phyloP scores from a whole-genome alignment of 495 filamentous ascomycete genomes.

The Penicillium angulare region DNA sequence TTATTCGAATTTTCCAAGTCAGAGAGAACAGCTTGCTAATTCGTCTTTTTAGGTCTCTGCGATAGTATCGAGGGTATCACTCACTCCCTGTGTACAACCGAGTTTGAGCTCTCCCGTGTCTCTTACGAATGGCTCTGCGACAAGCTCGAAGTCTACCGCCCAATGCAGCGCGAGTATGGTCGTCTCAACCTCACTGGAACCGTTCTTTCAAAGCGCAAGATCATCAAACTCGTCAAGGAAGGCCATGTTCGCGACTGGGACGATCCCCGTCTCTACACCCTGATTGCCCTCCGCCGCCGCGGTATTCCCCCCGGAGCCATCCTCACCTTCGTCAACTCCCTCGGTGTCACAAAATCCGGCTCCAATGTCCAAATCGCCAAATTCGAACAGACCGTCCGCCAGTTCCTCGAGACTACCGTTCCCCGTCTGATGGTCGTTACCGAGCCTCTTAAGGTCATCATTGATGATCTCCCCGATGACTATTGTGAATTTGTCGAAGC shows the following conservation, averaged over 20 bases:
- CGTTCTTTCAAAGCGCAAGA: constrained; percentile 79
- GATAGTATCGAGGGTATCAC: constrained; percentile 87
- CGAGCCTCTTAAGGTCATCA: constrained; percentile 67
- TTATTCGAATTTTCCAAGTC: not conserved
- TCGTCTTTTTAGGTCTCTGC: constrained; percentile 48
- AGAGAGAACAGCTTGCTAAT: not conserved
- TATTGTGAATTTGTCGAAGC: constrained; percentile 60
- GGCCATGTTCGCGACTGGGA: constrained; percentile 80
- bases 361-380: constrained; percentile 69
- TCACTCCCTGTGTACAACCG: constrained; percentile 85
- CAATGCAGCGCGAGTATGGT: constrained; percentile 81
- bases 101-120: constrained; percentile 71
- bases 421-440: constrained; percentile 81
- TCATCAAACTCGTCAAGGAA: constrained; percentile 71
- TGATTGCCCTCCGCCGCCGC: constrained; percentile 79
- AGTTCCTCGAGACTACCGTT: constrained; percentile 79
- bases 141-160: constrained; percentile 71
- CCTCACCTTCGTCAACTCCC: constrained; percentile 80
- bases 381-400: constrained; percentile 76
- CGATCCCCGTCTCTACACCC: constrained; percentile 83
- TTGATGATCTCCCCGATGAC: constrained; percentile 70
- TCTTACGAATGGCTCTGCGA: constrained; percentile 90
- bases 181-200: constrained; percentile 79
- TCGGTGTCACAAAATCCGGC: constrained; percentile 77
- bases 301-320: constrained; percentile 87